These are phyloP conservation scores for Fonsecaea nubica DNA, from an alignment of 2,329 filamentous ascomycete genomes.

Conservation along the genomic window DNA sequence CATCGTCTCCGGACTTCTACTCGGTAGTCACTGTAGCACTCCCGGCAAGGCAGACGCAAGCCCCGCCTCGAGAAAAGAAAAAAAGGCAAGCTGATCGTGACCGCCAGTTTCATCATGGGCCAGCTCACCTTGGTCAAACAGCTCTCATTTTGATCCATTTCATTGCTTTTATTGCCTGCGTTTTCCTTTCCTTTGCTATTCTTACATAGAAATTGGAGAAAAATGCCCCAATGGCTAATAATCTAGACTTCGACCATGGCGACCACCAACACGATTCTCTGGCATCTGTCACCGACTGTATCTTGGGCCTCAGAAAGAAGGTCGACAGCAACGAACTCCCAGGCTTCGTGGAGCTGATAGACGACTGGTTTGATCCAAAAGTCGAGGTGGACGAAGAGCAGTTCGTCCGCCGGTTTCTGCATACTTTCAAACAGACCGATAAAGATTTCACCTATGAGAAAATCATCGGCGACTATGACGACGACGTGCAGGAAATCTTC, in stretches of 20 bases:
- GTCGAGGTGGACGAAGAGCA: constrained; percentile 33
- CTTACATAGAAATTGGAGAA: constrained; percentile 11
- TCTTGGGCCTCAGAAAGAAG: constrained; percentile 30
- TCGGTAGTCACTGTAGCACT: constrained; percentile 10
- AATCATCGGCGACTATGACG: constrained; percentile 33
- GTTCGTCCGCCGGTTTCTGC: constrained; percentile 32
- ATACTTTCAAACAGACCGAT: constrained; percentile 31
- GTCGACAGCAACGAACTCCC: constrained; percentile 31
- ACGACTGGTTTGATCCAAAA: constrained; percentile 34
- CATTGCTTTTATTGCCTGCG: background rate
- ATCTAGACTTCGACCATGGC: constrained; percentile 27
- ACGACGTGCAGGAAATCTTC: constrained; percentile 31
- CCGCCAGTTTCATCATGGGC: constrained; percentile 20
- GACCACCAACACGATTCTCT: constrained; percentile 27
- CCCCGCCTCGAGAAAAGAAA: constrained; percentile 1
- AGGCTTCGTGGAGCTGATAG: constrained; percentile 28
- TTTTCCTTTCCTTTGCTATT: background rate
- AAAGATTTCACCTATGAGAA: constrained; percentile 33
- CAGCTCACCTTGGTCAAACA: background rate
- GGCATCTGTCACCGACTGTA: constrained; percentile 35
- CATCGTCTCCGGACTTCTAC: constrained; percentile 8
- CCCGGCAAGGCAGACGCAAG: constrained; percentile 2
- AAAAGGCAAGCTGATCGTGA: constrained; percentile 20
- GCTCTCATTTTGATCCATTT: constrained; percentile 9
- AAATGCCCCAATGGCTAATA: constrained; percentile 24